Base-by-base conservation (phyloP, 768 basidiomycete genomes). In the Pleurotus eryngii region DNA sequence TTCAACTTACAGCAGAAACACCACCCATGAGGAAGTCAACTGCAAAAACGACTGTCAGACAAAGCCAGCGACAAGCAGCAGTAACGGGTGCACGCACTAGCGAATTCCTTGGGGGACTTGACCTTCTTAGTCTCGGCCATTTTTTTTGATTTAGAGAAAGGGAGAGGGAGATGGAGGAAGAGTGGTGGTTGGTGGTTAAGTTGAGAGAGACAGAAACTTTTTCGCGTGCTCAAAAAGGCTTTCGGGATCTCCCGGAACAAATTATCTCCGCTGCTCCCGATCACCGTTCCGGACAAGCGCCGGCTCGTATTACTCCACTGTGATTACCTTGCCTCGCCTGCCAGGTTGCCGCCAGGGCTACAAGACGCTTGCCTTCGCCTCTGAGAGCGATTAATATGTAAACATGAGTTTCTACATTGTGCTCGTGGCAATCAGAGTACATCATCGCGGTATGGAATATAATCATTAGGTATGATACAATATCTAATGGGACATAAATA, bases 11-110 rank as follows among this genome's bases (percentile, higher is more conserved):
- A 68, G 92, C 90, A 62, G 91, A 92, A 67, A 93, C 89, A 87
- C 92, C 93, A 73, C 93, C 93, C 93, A 95, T 95, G 78, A 95
- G 72, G 85, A 95, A 95, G 74, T 95, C 93, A 70, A 84, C 92
- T 93, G 67, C 4, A 54, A 57, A 51, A 61, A 65, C 57, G 71
- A 58, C 63, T 49, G 54, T 65, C 63, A 58, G 61, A 39, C 35
- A 48, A 65, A 60, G 61, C 60, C 51, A 59, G 60, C 30, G 62
- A 18, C 49, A 62, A 56, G 26, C 58, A 49, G 60, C 58, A 53
- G 37, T 26, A 61, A 6, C 55, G 15, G 12, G 46, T 15, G 61
- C 56, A 81, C 83, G 57, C 30, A 92, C 91, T 75, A 67, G 89
- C 83, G 80, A 98, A 97, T 8, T 96, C 94, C 85, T 91, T 85